phyloP scores from a whole-genome alignment of 208 protist species.

The Trypanosoma lewisi region DNA sequence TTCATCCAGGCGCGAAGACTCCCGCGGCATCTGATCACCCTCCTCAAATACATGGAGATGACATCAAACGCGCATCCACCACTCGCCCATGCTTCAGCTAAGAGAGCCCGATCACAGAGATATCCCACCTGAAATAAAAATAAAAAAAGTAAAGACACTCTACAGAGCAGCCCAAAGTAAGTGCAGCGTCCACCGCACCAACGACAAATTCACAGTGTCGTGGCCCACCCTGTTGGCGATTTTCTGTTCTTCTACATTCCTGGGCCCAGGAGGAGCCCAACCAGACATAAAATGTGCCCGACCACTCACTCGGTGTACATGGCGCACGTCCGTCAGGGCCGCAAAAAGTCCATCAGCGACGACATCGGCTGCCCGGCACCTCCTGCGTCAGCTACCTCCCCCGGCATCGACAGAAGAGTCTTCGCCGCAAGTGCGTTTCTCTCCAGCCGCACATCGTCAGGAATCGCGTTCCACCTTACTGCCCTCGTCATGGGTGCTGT shows the following conservation, averaged over 20 bases:
- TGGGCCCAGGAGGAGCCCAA: conserved; percentile 10
- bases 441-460: conserved; percentile 9
- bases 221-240: background rate
- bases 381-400: background rate
- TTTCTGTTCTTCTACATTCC: conserved; percentile 7
- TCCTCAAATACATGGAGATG: too few species aligned
- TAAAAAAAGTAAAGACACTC: background rate
- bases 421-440: conserved; percentile 13
- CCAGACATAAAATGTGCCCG: conserved; percentile 33
- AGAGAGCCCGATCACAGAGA: too few species aligned
- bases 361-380: background rate
- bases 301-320: conserved; percentile 11
- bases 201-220: conserved; percentile 21
- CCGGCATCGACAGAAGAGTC: background rate
- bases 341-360: conserved; percentile 29
- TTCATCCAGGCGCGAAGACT: too few species aligned
- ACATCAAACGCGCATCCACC: too few species aligned
- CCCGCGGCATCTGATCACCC: too few species aligned
- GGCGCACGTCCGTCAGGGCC: conserved; percentile 16
- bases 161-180: conserved; percentile 12
- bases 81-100: too few species aligned
- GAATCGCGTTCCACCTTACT: background rate
- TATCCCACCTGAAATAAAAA: background rate
- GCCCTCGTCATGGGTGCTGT: conserved; percentile 20
- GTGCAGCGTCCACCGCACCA: conserved; percentile 15